Evolutionary conservation across 371 early-diverging fungal genomes (phyloP).

Genomic region (Mortierella sp.): DNA sequence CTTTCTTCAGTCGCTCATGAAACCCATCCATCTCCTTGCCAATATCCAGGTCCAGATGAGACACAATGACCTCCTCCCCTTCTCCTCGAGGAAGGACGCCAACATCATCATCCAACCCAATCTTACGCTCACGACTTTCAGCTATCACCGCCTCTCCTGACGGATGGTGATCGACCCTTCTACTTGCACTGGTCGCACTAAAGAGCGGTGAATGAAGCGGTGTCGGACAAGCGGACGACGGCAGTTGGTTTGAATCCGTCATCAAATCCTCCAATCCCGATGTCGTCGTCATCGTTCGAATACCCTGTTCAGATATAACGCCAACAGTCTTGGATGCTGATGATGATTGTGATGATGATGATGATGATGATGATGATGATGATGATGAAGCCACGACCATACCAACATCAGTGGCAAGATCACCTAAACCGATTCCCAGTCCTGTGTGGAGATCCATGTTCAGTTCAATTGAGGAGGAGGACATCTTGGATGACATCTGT

Average conservation of each 20-base stretch:
- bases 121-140: not conserved
- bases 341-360: no score
- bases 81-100: constrained; percentile 13
- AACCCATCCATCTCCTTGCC: constrained; percentile 50
- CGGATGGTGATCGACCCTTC: constrained; percentile 28
- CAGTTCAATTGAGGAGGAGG: not conserved
- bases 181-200: constrained; percentile 37
- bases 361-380: no score
- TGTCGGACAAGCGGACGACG: constrained; percentile 51
- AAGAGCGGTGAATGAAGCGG: constrained; percentile 52
- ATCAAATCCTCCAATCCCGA: constrained; percentile 34
- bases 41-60: constrained; percentile 47
- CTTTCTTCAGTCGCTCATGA: constrained; percentile 23
- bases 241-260: constrained; percentile 47
- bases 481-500: not conserved
- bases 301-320: no score
- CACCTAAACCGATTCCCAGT: constrained; percentile 7
- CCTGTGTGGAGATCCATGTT: constrained; percentile 11
- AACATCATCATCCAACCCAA: constrained; percentile 2
- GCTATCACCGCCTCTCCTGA: constrained; percentile 21
- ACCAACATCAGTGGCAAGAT: not conserved
- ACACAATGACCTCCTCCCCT: constrained; percentile 29
- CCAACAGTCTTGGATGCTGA: no score
- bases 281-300: no score
- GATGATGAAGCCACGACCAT: not conserved